These are phyloP conservation scores for Chalaropsis ovoidea DNA, from an alignment of 2,329 filamentous ascomycete species.

Conservation along the genomic window DNA sequence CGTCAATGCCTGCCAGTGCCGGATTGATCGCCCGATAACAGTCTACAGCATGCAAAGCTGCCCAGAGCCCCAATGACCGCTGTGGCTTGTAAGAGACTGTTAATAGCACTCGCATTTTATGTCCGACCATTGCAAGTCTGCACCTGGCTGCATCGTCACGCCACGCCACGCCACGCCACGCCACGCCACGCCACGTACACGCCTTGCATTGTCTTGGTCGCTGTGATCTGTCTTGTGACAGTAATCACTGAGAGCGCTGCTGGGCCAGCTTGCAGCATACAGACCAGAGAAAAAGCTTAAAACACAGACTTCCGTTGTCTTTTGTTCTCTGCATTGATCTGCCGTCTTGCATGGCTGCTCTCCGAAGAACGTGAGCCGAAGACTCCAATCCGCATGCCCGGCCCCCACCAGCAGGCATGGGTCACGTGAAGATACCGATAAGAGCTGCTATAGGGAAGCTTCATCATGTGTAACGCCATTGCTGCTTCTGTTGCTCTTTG, in stretches of 20 bases:
- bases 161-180: too few species aligned
- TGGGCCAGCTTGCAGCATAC: too few species aligned
- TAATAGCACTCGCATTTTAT: neutral
- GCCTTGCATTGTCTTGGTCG: too few species aligned
- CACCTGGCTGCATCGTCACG: too few species aligned
- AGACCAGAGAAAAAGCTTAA: too few species aligned
- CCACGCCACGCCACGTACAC: too few species aligned
- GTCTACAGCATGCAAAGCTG: neutral
- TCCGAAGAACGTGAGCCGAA: neutral
- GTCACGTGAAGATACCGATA: conserved; percentile 13
- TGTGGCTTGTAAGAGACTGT: neutral
- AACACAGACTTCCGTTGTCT: too few species aligned
- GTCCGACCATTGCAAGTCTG: too few species aligned
- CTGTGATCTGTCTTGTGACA: too few species aligned
- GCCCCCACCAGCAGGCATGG: neutral
- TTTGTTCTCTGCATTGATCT: too few species aligned
- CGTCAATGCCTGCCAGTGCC: neutral
- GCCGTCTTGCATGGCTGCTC: too few species aligned
- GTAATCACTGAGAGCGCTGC: too few species aligned
- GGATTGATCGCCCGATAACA: neutral
- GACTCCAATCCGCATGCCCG: neutral
- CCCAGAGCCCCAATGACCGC: neutral
- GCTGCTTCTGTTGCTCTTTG: neutral
- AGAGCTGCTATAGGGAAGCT: neutral
- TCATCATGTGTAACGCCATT: neutral